Evolutionary conservation across 345 rosid genomes (phyloP), one percentile per base, ranked within the genome.

Genomic region (Reutealis trisperma): DNA sequence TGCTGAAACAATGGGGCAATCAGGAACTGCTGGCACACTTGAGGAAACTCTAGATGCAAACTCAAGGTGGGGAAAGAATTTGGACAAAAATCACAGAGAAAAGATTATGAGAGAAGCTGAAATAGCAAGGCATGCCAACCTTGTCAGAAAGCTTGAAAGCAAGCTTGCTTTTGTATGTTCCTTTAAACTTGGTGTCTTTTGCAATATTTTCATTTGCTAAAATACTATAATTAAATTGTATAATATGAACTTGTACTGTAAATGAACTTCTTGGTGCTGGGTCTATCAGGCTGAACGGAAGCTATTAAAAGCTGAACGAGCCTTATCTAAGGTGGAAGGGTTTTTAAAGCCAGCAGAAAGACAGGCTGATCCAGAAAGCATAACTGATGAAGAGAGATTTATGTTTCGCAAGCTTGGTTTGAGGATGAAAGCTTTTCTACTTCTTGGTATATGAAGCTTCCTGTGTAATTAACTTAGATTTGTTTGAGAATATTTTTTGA

Each of bases 321-420:
- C 89, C 63, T 85, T 95, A 68, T 77, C 85, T 57, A 95, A 93
- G 86, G 99, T 93, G 65, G 98, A 95, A 84, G 90, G 42, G 27
- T 91, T 69, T 79, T 81, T 93, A 75, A 87, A 84, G 81, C 99
- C 99, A 58, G 65, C 92, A 63, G 88, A 85, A 65, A 73, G 80
- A 64, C 93, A 89, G 82, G 88, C 96, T 80, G 97, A 95, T 70
- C 86, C 91, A 19, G 89, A 89, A 62, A 87, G 93, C 87, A 89
- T 93, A 76, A 89, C 94, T 65, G 94, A 93, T 54, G 99, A 95
- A 83, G 99, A 95, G 80, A 91, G 99, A 85, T 95, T 86, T 87
- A 95, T 95, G 99, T 95, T 95, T 78, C 94, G 93, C 67, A 95
- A 95, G 91, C 93, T 95, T 62, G 98, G 98, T 62, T 83, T 93